Evolutionary conservation across 768 basidiomycete genomes (phyloP).

Genomic region (Mycena crocata): DNA sequence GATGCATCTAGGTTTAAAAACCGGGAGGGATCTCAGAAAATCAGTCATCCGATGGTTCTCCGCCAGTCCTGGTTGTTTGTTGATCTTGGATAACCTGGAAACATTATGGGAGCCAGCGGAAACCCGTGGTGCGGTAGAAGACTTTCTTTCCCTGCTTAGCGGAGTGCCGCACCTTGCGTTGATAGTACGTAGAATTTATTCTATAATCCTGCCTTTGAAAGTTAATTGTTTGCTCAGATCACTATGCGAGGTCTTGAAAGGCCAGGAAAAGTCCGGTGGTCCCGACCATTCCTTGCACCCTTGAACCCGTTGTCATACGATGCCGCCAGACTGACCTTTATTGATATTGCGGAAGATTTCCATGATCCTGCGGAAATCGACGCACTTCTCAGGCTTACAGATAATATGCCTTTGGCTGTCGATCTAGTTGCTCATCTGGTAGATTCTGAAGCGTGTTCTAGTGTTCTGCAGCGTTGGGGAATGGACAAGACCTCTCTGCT

Average conservation of each 20-base stretch:
- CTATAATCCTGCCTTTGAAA: not conserved
- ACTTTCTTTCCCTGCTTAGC: constrained; percentile 1
- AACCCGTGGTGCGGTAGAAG: not conserved
- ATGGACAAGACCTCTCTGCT: no score
- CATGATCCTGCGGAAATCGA: not conserved
- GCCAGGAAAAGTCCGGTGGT: constrained; percentile 2
- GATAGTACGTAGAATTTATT: not conserved
- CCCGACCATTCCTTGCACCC: not conserved
- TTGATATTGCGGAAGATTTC: not conserved
- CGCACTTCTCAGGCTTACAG: not conserved
- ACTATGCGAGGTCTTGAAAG: constrained; percentile 10
- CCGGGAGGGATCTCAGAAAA: not conserved
- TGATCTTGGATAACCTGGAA: constrained; percentile 8
- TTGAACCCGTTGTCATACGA: not conserved
- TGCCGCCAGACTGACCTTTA: not conserved
- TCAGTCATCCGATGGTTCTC: not conserved
- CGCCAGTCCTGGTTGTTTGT: not conserved
- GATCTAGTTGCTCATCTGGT: not conserved
- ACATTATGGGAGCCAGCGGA: not conserved
- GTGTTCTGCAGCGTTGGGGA: not conserved
- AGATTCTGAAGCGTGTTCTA: not conserved
- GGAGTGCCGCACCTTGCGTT: not conserved
- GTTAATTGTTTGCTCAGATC: not conserved
- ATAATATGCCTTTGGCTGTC: not conserved
- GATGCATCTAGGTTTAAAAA: not conserved